Evolutionary conservation across 352 stramenopile species (phyloP).

Genomic region (Bremia lactucae): DNA sequence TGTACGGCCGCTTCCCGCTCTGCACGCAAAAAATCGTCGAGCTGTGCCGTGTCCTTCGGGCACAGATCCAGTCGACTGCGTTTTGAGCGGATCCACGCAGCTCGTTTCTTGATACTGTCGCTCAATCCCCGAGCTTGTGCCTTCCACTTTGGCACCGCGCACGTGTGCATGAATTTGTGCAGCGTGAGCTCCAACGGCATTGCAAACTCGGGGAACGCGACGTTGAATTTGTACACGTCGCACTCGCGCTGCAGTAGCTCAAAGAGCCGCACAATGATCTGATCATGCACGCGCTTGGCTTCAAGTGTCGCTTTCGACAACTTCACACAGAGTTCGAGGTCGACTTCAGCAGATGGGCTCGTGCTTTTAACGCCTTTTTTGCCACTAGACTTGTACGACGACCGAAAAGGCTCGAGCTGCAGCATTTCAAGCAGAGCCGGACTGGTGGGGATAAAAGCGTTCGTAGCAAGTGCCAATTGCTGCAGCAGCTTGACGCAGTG

Average conservation of each 20-base stretch:
- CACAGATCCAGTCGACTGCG: constrained; percentile 84
- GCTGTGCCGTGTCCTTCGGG: constrained; percentile 74
- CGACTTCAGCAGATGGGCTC: constrained; percentile 38
- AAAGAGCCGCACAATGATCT: constrained; percentile 87
- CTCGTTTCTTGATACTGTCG: constrained; percentile 62
- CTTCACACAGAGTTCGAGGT: constrained; percentile 84
- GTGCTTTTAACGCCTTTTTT: constrained; percentile 23
- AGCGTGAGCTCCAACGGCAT: constrained; percentile 83
- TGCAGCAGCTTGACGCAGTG: constrained; percentile 95
- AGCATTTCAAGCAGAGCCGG: constrained; percentile 91
- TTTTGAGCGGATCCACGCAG: constrained; percentile 82
- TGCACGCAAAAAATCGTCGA: constrained; percentile 75
- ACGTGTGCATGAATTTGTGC: constrained; percentile 84
- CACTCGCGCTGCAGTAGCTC: constrained; percentile 91
- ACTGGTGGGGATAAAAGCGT: constrained; percentile 93
- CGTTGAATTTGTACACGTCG: constrained; percentile 92
- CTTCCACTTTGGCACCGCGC: constrained; percentile 68
- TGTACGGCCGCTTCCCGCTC: constrained; percentile 76
- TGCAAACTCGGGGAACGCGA: constrained; percentile 92
- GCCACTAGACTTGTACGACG: constrained; percentile 59
- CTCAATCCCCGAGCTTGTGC: constrained; percentile 47
- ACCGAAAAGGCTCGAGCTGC: constrained; percentile 82
- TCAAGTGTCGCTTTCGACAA: constrained; percentile 86
- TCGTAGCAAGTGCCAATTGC: constrained; percentile 89
- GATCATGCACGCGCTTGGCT: constrained; percentile 80